Percentiles rank a stretch among this genome's conserved stretches.
Conservation (phyloP, 176 grass and related monocot species). For the Paspalum vaginatum region DNA sequence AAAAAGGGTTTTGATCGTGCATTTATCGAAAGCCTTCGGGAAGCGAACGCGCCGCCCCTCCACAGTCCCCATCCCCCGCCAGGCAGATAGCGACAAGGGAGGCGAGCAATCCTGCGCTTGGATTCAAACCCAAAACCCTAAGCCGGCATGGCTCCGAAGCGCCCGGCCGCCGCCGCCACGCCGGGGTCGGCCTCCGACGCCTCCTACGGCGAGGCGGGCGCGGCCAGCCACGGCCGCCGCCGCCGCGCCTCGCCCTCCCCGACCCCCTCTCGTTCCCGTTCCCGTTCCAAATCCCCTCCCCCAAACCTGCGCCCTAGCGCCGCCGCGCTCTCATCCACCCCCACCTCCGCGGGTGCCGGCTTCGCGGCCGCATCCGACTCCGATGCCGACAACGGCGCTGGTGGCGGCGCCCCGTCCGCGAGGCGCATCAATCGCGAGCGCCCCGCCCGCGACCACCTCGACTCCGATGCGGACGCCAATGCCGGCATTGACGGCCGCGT, state of each 20-base stretch:
- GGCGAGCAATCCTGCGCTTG: slow-evolving; percentile 17
- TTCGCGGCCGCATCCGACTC: slow-evolving; percentile 27
- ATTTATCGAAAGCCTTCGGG: not conserved
- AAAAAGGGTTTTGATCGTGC: too few relatives aligned
- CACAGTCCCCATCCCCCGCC: not conserved
- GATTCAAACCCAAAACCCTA: slow-evolving; percentile 49
- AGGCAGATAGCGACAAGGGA: not conserved
- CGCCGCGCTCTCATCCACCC: slow-evolving; percentile 9
- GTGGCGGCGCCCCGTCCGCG: not conserved
- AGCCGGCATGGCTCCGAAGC: slow-evolving; percentile 55
- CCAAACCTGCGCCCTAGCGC: not conserved
- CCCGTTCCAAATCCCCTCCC: slow-evolving; percentile 38
- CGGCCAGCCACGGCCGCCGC: not conserved
- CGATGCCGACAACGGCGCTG: not conserved
- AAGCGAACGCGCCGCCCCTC: not conserved
- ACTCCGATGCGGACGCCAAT: slow-evolving; percentile 8
- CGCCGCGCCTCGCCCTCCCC: not conserved
- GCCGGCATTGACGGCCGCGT: not conserved
- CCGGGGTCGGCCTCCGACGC: slow-evolving; percentile 21
- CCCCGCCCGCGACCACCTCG: not conserved
- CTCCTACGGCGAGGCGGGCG: slow-evolving; percentile 17
- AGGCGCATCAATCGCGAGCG: not conserved
- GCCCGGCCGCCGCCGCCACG: slow-evolving; percentile 21
- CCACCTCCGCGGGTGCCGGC: not conserved
- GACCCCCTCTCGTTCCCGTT: not conserved